These are phyloP conservation scores for Naganishia sp. DNA, from an alignment of 1,284 basidiomycete species.

Conservation along the genomic window DNA sequence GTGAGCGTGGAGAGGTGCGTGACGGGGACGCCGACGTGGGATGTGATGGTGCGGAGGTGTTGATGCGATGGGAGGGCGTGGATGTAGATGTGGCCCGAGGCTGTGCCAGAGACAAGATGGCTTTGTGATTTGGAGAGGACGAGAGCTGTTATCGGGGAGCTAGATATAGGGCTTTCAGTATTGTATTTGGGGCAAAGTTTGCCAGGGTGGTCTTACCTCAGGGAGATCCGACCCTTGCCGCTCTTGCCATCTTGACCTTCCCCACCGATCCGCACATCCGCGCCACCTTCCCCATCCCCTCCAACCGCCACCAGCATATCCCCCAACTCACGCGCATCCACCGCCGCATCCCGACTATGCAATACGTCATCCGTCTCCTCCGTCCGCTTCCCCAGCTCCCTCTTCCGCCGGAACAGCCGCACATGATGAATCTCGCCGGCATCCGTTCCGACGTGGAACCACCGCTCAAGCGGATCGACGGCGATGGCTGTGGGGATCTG, in stretches of 20 bases:
- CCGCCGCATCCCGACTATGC: slow-evolving; percentile 29
- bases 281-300: slow-evolving; percentile 65
- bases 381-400: slow-evolving; percentile 43
- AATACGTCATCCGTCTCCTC: slow-evolving; percentile 24
- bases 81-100: slow-evolving; percentile 71
- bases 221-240: slow-evolving; percentile 64
- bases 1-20: slow-evolving; percentile 73
- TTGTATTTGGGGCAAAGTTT: slow-evolving; percentile 8
- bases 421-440: slow-evolving; percentile 75
- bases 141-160: slow-evolving; percentile 65
- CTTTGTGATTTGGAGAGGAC: slow-evolving; percentile 73
- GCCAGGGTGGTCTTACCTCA: slow-evolving; percentile 58
- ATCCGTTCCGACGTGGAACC: slow-evolving; percentile 77
- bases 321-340: slow-evolving; percentile 53
- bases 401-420: slow-evolving; percentile 70
- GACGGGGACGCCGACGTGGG: slow-evolving; percentile 68
- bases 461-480: slow-evolving; percentile 80
- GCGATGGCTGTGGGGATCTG: slow-evolving; percentile 59
- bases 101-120: slow-evolving; percentile 72
- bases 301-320: slow-evolving; percentile 66
- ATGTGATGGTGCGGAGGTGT: slow-evolving; percentile 72
- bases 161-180: slow-evolving; percentile 47
- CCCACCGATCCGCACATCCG: slow-evolving; percentile 64
- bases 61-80: slow-evolving; percentile 90
- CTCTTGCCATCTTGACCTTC: slow-evolving; percentile 56